phyloP scores from a whole-genome alignment of 129 eudicot genomes.

The Arctium lappa region DNA sequence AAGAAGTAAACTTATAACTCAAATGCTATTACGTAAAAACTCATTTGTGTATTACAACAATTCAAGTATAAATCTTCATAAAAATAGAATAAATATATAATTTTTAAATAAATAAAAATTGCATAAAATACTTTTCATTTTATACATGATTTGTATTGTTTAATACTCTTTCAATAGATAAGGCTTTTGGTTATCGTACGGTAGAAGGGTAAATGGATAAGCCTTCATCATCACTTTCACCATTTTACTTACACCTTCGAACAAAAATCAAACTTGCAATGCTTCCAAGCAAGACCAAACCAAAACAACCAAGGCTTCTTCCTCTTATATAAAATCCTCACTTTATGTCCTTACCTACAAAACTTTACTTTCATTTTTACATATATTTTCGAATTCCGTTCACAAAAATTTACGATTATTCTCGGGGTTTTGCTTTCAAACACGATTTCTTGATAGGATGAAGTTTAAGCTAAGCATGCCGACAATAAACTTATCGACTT shows the following conservation, averaged over 20 bases:
- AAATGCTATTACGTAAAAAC: too few relatives aligned
- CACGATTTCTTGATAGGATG: neutral
- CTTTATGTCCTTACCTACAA: slow-evolving; percentile 9
- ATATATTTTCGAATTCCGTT: neutral
- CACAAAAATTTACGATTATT: neutral
- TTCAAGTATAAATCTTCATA: too few relatives aligned
- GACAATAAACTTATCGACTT: slow-evolving; percentile 1
- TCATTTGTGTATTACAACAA: too few relatives aligned
- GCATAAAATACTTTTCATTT: too few relatives aligned
- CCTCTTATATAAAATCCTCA: slow-evolving; percentile 16
- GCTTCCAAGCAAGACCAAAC: slow-evolving; percentile 32
- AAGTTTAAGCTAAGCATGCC: slow-evolving; percentile 18
- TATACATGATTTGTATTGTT: neutral
- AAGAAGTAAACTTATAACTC: too few relatives aligned
- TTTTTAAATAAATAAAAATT: too few relatives aligned
- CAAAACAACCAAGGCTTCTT: slow-evolving; percentile 24
- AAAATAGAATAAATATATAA: too few relatives aligned
- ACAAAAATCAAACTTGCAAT: slow-evolving; percentile 18
- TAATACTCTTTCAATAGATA: too few relatives aligned
- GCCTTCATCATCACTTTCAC: slow-evolving; percentile 35
- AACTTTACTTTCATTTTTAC: neutral
- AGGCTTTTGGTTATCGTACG: neutral
- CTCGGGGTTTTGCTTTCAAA: neutral
- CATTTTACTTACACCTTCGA: slow-evolving; percentile 4
- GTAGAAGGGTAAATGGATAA: slow-evolving; percentile 8